Evolutionary conservation across 106 monocot genomes (phyloP), one percentile per base, ranked within the genome.

Genomic region (Allium sativum): DNA sequence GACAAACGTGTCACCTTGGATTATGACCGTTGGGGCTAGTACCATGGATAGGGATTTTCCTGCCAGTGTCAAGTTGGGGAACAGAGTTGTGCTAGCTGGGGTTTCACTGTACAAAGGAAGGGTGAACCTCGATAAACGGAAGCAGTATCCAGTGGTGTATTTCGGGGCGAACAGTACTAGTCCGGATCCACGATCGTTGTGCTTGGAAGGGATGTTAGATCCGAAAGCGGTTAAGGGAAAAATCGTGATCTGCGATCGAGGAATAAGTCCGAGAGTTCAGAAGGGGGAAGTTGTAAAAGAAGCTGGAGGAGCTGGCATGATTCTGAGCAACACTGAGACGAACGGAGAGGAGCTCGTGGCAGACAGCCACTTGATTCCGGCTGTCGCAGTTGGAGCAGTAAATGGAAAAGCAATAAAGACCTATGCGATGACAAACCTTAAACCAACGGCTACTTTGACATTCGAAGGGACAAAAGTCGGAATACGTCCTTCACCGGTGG

Each of bases 1-100:
- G 17, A 85, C 82, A 41, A 93, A 93, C 53, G 82, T 85, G 2
- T 82, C 88, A 14, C 93, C 93, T 9, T 93, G 93, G 93, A 88
- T 88, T 12, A 59, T 85, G 40, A 88, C 88, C 0, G 80, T 93
- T 0, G 93, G 85, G 0, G 93, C 93, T 40, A 85, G 85, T 73
- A 88, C 88, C 45, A 80, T 93, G 79, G 93, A 93, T 40, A 61
- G 93, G 7, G 88, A 88, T 52, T 93, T 93, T 70, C 88, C 88
- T 10, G 82, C 85, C 12, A 61, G 51, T 0, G 76, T 81, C 15
- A 46, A 48, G 62, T 76, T 93, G 10, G 89, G 93, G 9, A 70
- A 74, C 56, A 76, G 86, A 14, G 52, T 46, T 59, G 78, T 67
- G 47, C 11, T 72, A 7, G 77, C 80, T 7, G 93, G 93, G 3